phyloP scores from a whole-genome alignment of 352 stramenopile species.

The Globisporangium canariense region DNA sequence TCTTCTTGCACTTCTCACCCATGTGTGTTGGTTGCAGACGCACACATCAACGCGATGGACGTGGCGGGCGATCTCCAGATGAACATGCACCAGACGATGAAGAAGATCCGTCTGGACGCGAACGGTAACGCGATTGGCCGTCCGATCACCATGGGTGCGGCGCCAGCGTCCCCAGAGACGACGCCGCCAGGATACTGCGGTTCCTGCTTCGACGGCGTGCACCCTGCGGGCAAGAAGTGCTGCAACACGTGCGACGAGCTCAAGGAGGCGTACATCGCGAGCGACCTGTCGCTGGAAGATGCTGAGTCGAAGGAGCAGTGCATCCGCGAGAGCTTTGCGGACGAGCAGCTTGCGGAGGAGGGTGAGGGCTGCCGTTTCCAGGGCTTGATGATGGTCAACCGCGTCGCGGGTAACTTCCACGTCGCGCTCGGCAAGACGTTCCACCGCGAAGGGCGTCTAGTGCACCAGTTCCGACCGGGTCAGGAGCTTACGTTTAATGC shows the following conservation, averaged over 20 bases:
- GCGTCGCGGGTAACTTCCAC: conserved; percentile 84
- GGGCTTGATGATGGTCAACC: conserved; percentile 83
- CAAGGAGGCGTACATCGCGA: conserved; percentile 81
- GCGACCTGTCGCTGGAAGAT: conserved; percentile 67
- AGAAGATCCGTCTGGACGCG: conserved; percentile 88
- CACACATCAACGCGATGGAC: conserved; percentile 99
- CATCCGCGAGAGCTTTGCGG: conserved; percentile 53
- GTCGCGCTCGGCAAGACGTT: conserved; percentile 79
- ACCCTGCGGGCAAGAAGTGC: conserved; percentile 65
- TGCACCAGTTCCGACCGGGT: conserved; percentile 81
- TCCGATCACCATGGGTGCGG: conserved; percentile 42
- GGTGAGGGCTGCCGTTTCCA: conserved; percentile 79
- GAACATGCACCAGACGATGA: conserved; percentile 94
- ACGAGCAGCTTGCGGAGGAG: conserved; percentile 69
- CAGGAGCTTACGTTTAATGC: conserved; percentile 80
- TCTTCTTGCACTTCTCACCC: neutral
- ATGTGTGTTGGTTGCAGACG: conserved; percentile 45
- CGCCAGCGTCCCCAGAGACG: conserved; percentile 29
- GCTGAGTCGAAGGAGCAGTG: conserved; percentile 81
- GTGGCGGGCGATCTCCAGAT: conserved; percentile 97
- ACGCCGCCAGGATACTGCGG: conserved; percentile 91
- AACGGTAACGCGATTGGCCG: conserved; percentile 66
- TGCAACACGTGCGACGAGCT: conserved; percentile 84
- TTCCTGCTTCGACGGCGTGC: conserved; percentile 91
- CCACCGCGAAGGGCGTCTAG: conserved; percentile 67